These are phyloP conservation scores for Aquanectria penicillioides DNA, from an alignment of 2,329 filamentous ascomycete genomes.

Conservation along the genomic window DNA sequence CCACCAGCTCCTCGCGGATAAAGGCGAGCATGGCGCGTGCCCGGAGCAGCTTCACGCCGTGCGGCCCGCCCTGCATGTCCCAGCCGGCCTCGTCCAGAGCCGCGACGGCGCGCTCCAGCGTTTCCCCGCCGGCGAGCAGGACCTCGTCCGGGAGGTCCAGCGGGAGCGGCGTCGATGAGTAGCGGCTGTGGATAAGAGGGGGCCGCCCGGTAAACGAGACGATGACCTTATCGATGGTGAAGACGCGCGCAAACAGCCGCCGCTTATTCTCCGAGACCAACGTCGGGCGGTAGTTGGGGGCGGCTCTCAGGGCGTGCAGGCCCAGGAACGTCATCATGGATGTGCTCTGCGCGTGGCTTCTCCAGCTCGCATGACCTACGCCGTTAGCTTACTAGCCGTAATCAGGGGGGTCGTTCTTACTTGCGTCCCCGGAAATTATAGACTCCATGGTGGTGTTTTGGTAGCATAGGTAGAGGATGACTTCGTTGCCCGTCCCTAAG, in stretches of 20 bases:
- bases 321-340: conserved; percentile 50
- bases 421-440: conserved; percentile 51
- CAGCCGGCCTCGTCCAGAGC: conserved; percentile 5
- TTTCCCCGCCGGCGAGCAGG: background rate
- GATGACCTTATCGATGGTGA: conserved; percentile 49
- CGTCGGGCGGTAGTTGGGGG: conserved; percentile 43
- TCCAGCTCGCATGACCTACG: conserved; percentile 50
- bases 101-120: background rate
- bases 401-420: conserved; percentile 37
- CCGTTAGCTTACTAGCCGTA: background rate
- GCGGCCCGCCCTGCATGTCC: conserved; percentile 37
- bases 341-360: conserved; percentile 49
- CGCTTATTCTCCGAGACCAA: conserved; percentile 47
- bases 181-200: conserved; percentile 38
- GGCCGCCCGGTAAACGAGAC: conserved; percentile 55
- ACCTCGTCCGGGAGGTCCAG: conserved; percentile 13
- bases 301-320: conserved; percentile 42
- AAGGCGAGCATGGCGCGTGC: conserved; percentile 58
- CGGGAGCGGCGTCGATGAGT: conserved; percentile 11
- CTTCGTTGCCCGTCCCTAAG: conserved; percentile 46
- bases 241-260: conserved; percentile 46
- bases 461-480: conserved; percentile 50
- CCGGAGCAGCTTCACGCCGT: conserved; percentile 56
- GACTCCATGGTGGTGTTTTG: conserved; percentile 50
- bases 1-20: conserved; percentile 68